These are phyloP conservation scores for Croton laevigatus DNA, from an alignment of 441 rosid species.

Conservation along the genomic window DNA sequence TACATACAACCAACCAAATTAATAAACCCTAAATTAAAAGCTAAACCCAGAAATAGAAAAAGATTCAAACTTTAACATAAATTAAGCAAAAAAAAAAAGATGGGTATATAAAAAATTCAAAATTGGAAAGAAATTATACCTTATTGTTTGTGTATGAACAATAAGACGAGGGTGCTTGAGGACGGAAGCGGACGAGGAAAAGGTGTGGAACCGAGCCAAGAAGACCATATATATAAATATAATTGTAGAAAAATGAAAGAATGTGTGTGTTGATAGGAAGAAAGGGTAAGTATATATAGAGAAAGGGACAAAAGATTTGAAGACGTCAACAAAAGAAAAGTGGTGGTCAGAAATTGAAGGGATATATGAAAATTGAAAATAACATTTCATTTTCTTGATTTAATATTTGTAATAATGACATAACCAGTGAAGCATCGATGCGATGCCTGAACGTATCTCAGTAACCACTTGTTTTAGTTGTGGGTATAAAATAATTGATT, in stretches of 20 bases:
- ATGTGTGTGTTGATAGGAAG: neutral
- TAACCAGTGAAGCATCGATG: too few species aligned
- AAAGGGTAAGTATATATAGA: neutral
- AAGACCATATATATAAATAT: conserved; percentile 15
- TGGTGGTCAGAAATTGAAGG: conserved; percentile 15
- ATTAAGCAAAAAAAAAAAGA: neutral
- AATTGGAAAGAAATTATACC: conserved; percentile 7
- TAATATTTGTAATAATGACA: too few species aligned
- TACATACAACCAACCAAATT: neutral
- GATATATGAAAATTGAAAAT: neutral
- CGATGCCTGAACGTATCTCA: too few species aligned
- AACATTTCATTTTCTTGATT: neutral
- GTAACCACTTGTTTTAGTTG: neutral
- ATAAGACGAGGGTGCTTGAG: conserved; percentile 19
- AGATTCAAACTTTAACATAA: neutral
- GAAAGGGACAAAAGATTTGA: neutral
- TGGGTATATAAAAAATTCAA: neutral
- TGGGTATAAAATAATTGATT: neutral
- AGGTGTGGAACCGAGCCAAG: neutral
- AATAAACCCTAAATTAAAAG: conserved; percentile 4
- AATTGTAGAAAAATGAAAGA: neutral
- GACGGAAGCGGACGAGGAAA: neutral
- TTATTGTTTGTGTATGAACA: conserved; percentile 19
- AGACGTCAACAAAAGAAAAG: conserved; percentile 6
- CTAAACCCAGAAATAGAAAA: neutral